Evolutionary conservation across 345 rosid species (phyloP), one percentile per base, ranked within the genome.

Genomic region (Psidium guajava): DNA sequence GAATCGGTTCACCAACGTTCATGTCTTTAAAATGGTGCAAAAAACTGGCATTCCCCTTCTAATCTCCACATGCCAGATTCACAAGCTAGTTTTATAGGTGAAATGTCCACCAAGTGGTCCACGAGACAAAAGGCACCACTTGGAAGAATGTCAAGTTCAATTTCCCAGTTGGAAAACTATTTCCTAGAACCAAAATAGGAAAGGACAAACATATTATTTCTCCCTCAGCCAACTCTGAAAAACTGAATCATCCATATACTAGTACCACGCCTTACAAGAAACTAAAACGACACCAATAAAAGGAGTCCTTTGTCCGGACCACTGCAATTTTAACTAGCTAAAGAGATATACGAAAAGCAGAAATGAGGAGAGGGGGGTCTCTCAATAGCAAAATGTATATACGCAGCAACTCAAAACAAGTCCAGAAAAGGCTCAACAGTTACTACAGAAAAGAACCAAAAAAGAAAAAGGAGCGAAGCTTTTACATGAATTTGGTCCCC

Each of bases 401-500:
- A 36, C 18, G 24, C 47, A 69, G 80, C 80, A 69, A 69, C 47
- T 69, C 80, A 69, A 69, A 69, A 21, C 36, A 1, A 51, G 54
- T 53, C 36, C 42, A 53, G 54, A 47, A 27, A 20, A 28, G 24
- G 83, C 25, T 18, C 56, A 47, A 85, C 54, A 74, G 27, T 50
- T n/a, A 13, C 36, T 24, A 25, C 40, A 88, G 36, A 25, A n/a
- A 85, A 84, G 21, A 55, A 57, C 22, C 21, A 25, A 44, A 32
- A 81, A 11, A 82, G 64, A 64, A 52, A 1, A 51, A 86, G 50
- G 83, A 81, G 84, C 54, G 84, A 74, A 85, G 85, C 92, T 89
- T 69, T 32, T 90, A 95, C 99, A 96, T 95, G 91, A 97, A 97
- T 88, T 96, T 97, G 85, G 99, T 95, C 56, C 95, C 91, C 98